Percentiles rank a stretch among this genome's conserved stretches.
Evolutionary conservation across 1,139 yeast genomes (phyloP).

Genomic region (Blastobotrys illinoisensis): DNA sequence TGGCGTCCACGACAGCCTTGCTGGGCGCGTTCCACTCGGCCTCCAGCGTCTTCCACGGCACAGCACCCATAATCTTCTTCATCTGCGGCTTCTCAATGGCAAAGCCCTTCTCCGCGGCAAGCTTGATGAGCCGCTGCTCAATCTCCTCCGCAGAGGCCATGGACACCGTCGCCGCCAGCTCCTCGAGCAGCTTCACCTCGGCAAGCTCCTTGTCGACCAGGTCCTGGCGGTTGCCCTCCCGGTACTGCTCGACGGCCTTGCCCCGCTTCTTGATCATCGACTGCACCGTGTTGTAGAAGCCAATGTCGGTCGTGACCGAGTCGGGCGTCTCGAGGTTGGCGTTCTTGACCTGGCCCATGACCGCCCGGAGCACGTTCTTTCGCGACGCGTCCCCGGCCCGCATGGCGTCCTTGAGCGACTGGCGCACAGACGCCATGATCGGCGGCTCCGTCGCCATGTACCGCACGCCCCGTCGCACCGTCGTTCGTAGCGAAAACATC

Average conservation of each 20-base stretch:
- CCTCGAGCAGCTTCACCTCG: constrained; percentile 44
- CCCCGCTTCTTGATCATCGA: constrained; percentile 50
- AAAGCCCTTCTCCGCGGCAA: constrained; percentile 33
- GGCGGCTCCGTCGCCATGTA: constrained; percentile 30
- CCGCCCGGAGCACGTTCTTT: constrained; percentile 52
- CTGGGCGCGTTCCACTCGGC: constrained; percentile 51
- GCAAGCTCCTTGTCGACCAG: constrained; percentile 50
- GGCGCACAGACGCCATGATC: constrained; percentile 31
- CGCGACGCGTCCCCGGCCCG: constrained; percentile 24
- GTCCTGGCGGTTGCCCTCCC: constrained; percentile 47
- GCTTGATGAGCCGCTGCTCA: constrained; percentile 36
- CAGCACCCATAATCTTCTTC: constrained; percentile 41
- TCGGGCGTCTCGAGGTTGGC: constrained; percentile 49
- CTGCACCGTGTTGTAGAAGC: constrained; percentile 43
- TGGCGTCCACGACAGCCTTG: constrained; percentile 25
- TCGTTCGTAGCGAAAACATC: not conserved
- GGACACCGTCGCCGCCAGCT: constrained; percentile 42
- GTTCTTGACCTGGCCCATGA: constrained; percentile 56
- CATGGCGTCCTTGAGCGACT: constrained; percentile 33
- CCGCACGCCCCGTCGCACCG: constrained; percentile 8
- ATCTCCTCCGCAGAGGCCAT: constrained; percentile 49
- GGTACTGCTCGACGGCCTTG: constrained; percentile 50
- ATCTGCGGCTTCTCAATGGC: constrained; percentile 31
- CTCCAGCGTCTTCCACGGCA: constrained; percentile 47
- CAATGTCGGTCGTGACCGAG: constrained; percentile 43